Conservation (phyloP, 495 filamentous ascomycete species). For the Barbatosphaeria neglecta region DNA sequence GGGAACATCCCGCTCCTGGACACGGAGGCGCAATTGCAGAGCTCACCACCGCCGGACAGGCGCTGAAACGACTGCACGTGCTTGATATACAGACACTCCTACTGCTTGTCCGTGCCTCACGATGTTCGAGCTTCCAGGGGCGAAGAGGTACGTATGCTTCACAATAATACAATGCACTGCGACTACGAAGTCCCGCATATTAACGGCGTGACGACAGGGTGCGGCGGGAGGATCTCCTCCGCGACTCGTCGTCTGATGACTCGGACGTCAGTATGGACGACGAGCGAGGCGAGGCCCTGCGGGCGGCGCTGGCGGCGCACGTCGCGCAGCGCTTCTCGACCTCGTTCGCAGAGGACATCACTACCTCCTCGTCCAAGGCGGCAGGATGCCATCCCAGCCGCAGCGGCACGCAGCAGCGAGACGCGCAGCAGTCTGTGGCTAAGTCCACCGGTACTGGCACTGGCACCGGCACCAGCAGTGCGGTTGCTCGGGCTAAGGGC, state of each 20-base stretch:
- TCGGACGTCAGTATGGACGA: slow-evolving; percentile 8
- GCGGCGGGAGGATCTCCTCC: slow-evolving; percentile 39
- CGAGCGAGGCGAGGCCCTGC: slow-evolving; percentile 3
- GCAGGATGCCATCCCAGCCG: too few species aligned
- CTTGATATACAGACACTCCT: too few species aligned
- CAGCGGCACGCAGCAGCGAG: too few species aligned
- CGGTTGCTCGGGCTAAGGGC: too few species aligned
- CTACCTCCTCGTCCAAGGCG: too few species aligned
- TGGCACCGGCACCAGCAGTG: too few species aligned
- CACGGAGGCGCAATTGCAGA: slow-evolving; percentile 3
- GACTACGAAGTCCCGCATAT: slow-evolving; percentile 1
- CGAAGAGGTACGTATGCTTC: slow-evolving; percentile 33
- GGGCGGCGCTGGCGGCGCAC: background rate
- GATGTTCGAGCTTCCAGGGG: slow-evolving; percentile 44
- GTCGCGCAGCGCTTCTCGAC: background rate
- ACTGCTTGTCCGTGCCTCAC: too few species aligned
- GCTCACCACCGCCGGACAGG: too few species aligned
- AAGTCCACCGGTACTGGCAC: too few species aligned
- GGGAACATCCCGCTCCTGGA: background rate
- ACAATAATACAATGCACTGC: background rate
- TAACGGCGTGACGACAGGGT: slow-evolving; percentile 23
- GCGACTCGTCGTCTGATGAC: slow-evolving; percentile 20
- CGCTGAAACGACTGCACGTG: too few species aligned
- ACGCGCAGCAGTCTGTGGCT: too few species aligned
- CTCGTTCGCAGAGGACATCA: background rate